Evolutionary conservation across 2,329 filamentous ascomycete genomes (phyloP), one percentile per base, ranked within the genome.

Genomic region (Trichophyton benhamiae): DNA sequence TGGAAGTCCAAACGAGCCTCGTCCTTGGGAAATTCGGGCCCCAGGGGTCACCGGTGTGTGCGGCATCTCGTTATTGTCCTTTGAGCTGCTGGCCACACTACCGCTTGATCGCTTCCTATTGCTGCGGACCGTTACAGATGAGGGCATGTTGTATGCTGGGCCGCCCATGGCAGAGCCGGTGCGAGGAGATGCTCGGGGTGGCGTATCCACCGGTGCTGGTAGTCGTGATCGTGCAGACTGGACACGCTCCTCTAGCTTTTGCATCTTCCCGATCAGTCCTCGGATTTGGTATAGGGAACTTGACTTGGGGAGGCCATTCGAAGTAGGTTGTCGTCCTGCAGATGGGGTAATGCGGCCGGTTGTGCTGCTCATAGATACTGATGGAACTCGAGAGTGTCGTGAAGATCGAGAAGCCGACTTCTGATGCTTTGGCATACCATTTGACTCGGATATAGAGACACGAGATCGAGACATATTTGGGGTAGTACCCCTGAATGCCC

Each of bases 221-320:
- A 99, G 82, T 75, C 94, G 96, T 44, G 92, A 96, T 67, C 91
- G 86, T 17, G 87, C 94, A 25, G 87, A 90, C 64, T 97, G 91
- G 8, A 99, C 92, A 52, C 94, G 84, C 65, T 94, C 89, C 73
- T 97, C 94, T 64, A 99, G 85, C 67, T 90, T 89, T 75, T 96
- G 90, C 91, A 97, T 96, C 76, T 97, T 94, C 30, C 90, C 91
- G 62, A 95, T 96, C 66, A 99, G 85, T 33, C 87, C 88, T 65
- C 92, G 89, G 69, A 99, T 95, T 72, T 99, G 94, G 66, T 88
- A 88, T 58, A 99, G 83, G 1, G 94, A 97, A 65, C 83, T 81
- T 33, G 84, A 65, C 48, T 61, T 65, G 20, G 61, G 61, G 9
- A 63, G 60, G 64, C 62, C 60, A 60, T 63, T 63, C 67, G 65